Evolutionary conservation across 1,139 yeast genomes (phyloP), one percentile per base, ranked within the genome.

Genomic region (Magnusiomyces clavatus): DNA sequence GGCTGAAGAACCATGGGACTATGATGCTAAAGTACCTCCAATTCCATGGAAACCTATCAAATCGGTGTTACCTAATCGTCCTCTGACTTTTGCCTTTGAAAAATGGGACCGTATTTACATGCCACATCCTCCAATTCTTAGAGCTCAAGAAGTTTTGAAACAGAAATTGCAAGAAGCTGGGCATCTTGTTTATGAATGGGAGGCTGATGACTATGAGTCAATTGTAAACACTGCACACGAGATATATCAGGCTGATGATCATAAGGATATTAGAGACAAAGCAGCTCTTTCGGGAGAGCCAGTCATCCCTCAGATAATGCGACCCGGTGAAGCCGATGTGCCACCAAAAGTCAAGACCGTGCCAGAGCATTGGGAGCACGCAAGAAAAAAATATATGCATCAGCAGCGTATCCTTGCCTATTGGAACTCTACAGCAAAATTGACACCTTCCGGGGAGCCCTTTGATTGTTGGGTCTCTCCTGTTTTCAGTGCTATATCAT

Each of bases 401-500:
- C 60, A 68, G 63, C 58, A 73, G 68, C 61, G 60, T 59, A 57
- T 74, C 48, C 61, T 70, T 54, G 64, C 70, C 10, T 72, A 73
- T 46, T 66, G 74, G 69, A 64, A 66, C 42, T 62, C 56, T 5
- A 73, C 77, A 1, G 60, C 61, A 1, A 42, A 53, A 0, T 43
- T 54, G 14, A 74, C 77, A 2, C 58, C 60, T 37, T 67, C 72
- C 39, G 78, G 77, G 0, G 63, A 67, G 56, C 75, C 75, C 2
- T 72, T 78, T 48, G 68, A 71, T 47, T 56, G 59, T 8, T 61
- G 60, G 47, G 69, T 86, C 48, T 74, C 83, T 50, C 94, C 95
- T 47, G 75, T 81, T 6, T 77, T 79, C 59, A 81, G 82, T 63
- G 78, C 78, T 54, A 85, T 84, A 55, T 85, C 82, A 51, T 89